A percentile compares a stretch with the other conserved stretches of the same genome.
Evolutionary conservation across 306 rosid species (phyloP).

Genomic region (Castanea mollissima): DNA sequence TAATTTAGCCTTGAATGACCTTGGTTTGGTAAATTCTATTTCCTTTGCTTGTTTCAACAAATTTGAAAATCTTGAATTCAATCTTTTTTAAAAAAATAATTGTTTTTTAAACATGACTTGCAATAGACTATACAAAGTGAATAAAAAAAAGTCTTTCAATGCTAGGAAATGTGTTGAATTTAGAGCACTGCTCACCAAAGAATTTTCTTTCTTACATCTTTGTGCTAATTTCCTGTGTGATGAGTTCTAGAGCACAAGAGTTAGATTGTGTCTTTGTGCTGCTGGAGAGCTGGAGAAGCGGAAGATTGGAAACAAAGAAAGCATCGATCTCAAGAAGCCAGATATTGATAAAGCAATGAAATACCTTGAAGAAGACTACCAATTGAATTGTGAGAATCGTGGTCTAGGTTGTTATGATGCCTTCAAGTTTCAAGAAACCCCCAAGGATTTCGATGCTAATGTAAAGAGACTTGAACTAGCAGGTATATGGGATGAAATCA

Average conservation of each 20-base stretch:
- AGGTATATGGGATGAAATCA: no score
- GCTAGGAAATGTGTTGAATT: neutral
- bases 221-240: neutral
- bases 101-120: neutral
- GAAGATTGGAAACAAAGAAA: slow-evolving; percentile 31
- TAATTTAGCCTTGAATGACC: slow-evolving; percentile 42
- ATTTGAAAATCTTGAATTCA: neutral
- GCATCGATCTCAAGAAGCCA: slow-evolving; percentile 17
- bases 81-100: neutral
- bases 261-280: slow-evolving; percentile 63
- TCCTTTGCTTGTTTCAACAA: neutral
- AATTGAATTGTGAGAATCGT: slow-evolving; percentile 14
- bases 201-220: neutral
- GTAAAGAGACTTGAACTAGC: no score
- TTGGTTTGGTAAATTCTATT: slow-evolving; percentile 59
- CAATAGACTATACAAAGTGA: no score
- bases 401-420: no score
- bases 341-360: slow-evolving; percentile 1
- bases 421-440: no score
- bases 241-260: slow-evolving; percentile 54
- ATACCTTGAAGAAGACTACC: slow-evolving; percentile 30
- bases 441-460: no score
- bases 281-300: slow-evolving; percentile 56
- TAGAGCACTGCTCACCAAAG: neutral
- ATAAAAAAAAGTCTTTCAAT: neutral